Conservation (phyloP, 306 rosid species). For the Gleditsia sinensis region DNA sequence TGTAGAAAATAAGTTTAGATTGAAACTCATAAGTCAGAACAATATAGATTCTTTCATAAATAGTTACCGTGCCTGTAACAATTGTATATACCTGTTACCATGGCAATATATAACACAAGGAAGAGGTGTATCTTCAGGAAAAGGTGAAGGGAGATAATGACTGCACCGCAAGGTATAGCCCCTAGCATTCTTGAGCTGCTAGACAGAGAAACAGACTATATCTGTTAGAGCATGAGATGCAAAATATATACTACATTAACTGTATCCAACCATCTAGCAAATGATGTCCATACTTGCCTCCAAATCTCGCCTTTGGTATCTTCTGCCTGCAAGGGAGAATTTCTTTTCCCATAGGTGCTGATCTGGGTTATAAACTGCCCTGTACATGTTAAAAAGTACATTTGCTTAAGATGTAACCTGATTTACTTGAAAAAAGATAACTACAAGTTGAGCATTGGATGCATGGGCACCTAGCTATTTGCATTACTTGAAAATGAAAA, state of each 20-base stretch:
- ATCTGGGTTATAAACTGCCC: slow-evolving; percentile 97
- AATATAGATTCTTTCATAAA: not conserved
- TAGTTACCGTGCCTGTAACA: slow-evolving; percentile 5
- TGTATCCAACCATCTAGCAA: slow-evolving; percentile 34
- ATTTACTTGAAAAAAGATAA: slow-evolving; percentile 23
- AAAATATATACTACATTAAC: slow-evolving; percentile 7
- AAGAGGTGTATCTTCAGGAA: slow-evolving; percentile 75
- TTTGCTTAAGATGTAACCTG: slow-evolving; percentile 28
- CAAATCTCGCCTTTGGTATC: slow-evolving; percentile 86
- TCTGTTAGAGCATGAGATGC: slow-evolving; percentile 20
- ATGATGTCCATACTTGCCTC: slow-evolving; percentile 90
- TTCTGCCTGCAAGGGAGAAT: slow-evolving; percentile 81
- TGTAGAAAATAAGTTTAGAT: not conserved
- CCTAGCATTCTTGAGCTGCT: slow-evolving; percentile 88
- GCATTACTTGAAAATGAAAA: not conserved
- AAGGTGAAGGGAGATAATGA: slow-evolving; percentile 84
- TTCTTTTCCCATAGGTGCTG: slow-evolving; percentile 93
- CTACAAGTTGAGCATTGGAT: slow-evolving; percentile 10
- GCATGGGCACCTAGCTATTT: slow-evolving; percentile 18
- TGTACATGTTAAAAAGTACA: slow-evolving; percentile 39
- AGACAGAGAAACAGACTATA: slow-evolving; percentile 29
- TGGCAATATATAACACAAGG: slow-evolving; percentile 98
- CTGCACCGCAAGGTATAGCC: slow-evolving; percentile 83
- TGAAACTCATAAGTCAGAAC: slow-evolving; percentile 18
- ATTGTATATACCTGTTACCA: slow-evolving; percentile 79